phyloP scores from a whole-genome alignment of 2,329 filamentous ascomycete species.

The Fusarium circinatum region DNA sequence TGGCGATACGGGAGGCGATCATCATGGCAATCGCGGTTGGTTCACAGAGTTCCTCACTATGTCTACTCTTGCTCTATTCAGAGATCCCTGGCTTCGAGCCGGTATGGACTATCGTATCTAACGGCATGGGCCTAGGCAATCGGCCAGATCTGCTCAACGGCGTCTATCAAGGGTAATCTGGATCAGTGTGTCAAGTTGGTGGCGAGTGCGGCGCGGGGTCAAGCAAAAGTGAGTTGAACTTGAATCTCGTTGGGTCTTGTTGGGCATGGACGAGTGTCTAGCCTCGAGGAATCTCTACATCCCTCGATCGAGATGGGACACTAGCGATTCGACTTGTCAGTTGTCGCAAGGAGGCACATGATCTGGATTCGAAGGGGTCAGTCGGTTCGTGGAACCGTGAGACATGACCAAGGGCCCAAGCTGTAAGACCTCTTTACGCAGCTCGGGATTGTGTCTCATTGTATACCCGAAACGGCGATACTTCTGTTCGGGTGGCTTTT shows the following conservation, averaged over 20 bases:
- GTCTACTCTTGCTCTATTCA: background rate
- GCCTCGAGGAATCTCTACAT: slow-evolving; percentile 14
- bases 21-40: slow-evolving; percentile 44
- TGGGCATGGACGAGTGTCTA: slow-evolving; percentile 13
- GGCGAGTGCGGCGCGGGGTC: slow-evolving; percentile 76
- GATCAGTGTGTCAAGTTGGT: slow-evolving; percentile 79
- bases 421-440: slow-evolving; percentile 19
- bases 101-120: slow-evolving; percentile 19
- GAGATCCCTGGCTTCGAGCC: slow-evolving; percentile 25
- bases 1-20: slow-evolving; percentile 5
- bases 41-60: slow-evolving; percentile 3
- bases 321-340: slow-evolving; percentile 3
- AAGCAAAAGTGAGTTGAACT: slow-evolving; percentile 74
- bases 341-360: background rate
- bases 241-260: background rate
- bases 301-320: slow-evolving; percentile 29
- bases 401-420: slow-evolving; percentile 31
- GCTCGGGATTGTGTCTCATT: slow-evolving; percentile 1
- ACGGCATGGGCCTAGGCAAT: slow-evolving; percentile 69
- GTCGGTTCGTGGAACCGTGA: slow-evolving; percentile 31
- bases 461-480: slow-evolving; percentile 21
- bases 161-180: slow-evolving; percentile 81
- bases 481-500: slow-evolving; percentile 9
- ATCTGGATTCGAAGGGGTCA: slow-evolving; percentile 12
- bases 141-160: slow-evolving; percentile 89